Evolutionary conservation across 768 basidiomycete species (phyloP).

Genomic region (Amanita molliuscula): DNA sequence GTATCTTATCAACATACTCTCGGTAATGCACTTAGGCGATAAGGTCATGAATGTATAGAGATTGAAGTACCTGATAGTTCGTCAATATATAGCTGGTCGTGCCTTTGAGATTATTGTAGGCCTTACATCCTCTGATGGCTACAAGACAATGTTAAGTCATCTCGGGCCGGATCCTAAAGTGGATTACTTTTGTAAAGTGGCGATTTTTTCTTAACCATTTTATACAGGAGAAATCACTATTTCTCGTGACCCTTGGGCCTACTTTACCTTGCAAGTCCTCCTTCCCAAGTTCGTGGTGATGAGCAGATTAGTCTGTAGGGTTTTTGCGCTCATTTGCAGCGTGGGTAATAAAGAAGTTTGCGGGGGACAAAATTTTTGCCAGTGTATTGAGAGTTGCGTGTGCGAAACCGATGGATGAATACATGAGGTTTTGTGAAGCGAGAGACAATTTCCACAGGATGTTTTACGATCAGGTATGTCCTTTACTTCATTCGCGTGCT

Average conservation of each 20-base stretch:
- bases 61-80: constrained; percentile 31
- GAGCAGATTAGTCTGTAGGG: constrained; percentile 12
- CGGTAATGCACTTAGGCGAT: constrained; percentile 27
- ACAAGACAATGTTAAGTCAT: constrained; percentile 54
- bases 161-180: constrained; percentile 64
- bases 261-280: constrained; percentile 31
- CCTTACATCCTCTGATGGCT: constrained; percentile 64
- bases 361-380: constrained; percentile 39
- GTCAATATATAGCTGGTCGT: not conserved
- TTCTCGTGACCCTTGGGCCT: constrained; percentile 38
- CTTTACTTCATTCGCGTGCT: constrained; percentile 4
- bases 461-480: constrained; percentile 47
- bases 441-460: constrained; percentile 34
- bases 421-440: constrained; percentile 28
- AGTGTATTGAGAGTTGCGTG: constrained; percentile 26
- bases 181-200: not conserved
- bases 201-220: not conserved
- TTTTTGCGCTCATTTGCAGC: constrained; percentile 33
- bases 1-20: constrained; percentile 8
- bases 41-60: constrained; percentile 77
- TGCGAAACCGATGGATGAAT: constrained; percentile 39
- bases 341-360: constrained; percentile 31
- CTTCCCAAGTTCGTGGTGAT: not conserved
- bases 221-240: constrained; percentile 38
- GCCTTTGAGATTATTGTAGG: constrained; percentile 53